Base-by-base conservation (phyloP, 1,284 basidiomycete species). In the Trametes polyzona region DNA sequence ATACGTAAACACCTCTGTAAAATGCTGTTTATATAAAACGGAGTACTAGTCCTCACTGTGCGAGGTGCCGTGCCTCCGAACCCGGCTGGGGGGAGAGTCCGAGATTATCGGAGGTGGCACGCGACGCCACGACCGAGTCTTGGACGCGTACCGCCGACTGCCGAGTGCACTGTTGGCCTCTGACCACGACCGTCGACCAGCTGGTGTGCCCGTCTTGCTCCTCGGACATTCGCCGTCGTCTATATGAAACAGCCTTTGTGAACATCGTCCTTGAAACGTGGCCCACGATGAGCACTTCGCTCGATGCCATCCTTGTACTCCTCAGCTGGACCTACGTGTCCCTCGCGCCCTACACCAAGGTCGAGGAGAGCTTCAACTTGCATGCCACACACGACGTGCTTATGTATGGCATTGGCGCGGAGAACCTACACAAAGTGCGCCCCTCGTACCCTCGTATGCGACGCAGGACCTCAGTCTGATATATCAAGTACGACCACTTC, bases 331-430 rank as follows among this genome's bases (percentile, higher is more conserved):
- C 72, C 1, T 90, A 96, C 66, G 87, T 95, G 51, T 62, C 90
- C 5, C 73, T 93, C 5, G 83, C 92, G 2, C 96, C 96, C 0
- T 96, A 91, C 71, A 93, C 92, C 3, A 99, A 99, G 75, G 96
- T 99, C 36, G 97, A 99, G 73, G 96, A 99, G 76, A 93, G 90
- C 69, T 98, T 98, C 79, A 95, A 91, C 60, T 81, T 98, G 5
- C 96, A 99, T 70, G 96, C 94, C 0, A 85, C 83, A 0, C 93
- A 97, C 71, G 96, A 99, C 72, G 79, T 94, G 19, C 77, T 98
- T 29, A 82, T 89, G 75, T 88, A 92, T 65, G 93, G 93, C 10
- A 67, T 89, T 14, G 52, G 68, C 0, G 68, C 75, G 2, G 66
- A 69, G 11, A 73, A 66, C 26, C 70, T 90, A 35, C 68, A 65